These are phyloP conservation scores for Huiozyma sinensis DNA, from an alignment of 805 yeast species.

Conservation along the genomic window DNA sequence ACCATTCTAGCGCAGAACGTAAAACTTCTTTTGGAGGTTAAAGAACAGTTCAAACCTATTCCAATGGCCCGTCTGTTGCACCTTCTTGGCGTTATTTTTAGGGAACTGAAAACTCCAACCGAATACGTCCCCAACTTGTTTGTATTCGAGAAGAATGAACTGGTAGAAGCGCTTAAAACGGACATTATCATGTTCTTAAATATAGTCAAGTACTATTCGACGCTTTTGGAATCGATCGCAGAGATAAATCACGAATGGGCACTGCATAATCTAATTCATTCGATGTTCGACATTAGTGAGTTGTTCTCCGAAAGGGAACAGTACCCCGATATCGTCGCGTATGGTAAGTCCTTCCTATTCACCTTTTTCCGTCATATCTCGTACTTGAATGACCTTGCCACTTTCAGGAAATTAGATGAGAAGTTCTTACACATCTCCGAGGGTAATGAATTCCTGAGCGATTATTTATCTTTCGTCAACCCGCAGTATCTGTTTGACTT, in stretches of 20 bases:
- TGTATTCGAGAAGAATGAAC: slow-evolving; percentile 8
- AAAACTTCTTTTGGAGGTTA: slow-evolving; percentile 9
- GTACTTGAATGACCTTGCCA: slow-evolving; percentile 10
- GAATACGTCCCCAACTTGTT: slow-evolving; percentile 16
- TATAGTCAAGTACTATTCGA: slow-evolving; percentile 14
- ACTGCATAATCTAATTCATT: slow-evolving; percentile 6
- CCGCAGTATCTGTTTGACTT: slow-evolving; percentile 17
- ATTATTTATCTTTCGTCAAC: slow-evolving; percentile 21
- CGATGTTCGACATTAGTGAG: slow-evolving; percentile 11
- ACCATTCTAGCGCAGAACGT: slow-evolving; percentile 15
- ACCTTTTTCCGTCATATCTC: slow-evolving; percentile 19
- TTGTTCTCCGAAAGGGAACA: slow-evolving; percentile 12
- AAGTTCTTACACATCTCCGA: slow-evolving; percentile 12
- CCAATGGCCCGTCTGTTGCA: slow-evolving; percentile 16
- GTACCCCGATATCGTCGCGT: slow-evolving; percentile 11
- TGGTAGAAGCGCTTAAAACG: slow-evolving; percentile 5
- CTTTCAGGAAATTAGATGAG: slow-evolving; percentile 12
- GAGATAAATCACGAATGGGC: slow-evolving; percentile 8
- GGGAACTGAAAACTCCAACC: slow-evolving; percentile 4
- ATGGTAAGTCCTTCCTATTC: slow-evolving; percentile 16
- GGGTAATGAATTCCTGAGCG: slow-evolving; percentile 10
- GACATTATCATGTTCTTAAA: slow-evolving; percentile 21
- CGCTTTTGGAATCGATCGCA: slow-evolving; percentile 6
- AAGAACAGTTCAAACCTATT: slow-evolving; percentile 8
- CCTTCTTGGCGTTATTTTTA: slow-evolving; percentile 10